These are phyloP conservation scores for Trypanosoma scelopori DNA, from an alignment of 208 protist species.

Conservation along the genomic window DNA sequence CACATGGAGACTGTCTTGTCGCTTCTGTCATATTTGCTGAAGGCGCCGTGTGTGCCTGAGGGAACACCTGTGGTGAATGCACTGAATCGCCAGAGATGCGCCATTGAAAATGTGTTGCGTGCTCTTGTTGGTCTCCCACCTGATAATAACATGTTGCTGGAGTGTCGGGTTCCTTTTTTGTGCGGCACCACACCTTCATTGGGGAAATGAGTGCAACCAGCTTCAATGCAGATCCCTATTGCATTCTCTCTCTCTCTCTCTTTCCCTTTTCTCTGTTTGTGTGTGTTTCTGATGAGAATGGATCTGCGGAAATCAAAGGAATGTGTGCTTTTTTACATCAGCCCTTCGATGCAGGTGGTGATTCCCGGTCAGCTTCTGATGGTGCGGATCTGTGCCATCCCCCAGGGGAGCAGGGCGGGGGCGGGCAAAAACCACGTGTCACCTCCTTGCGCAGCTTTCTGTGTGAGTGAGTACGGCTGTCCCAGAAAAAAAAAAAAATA, in stretches of 20 bases:
- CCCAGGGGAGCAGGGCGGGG: too few relatives aligned
- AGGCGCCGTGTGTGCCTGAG: conserved; percentile 94
- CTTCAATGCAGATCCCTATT: neutral
- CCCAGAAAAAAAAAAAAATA: too few relatives aligned
- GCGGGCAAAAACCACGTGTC: too few relatives aligned
- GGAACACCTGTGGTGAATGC: conserved; percentile 97
- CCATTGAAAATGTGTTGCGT: conserved; percentile 96
- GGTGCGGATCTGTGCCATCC: too few relatives aligned
- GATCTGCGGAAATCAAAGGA: too few relatives aligned
- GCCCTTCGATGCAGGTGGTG: too few relatives aligned
- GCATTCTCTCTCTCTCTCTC: conserved; percentile 3
- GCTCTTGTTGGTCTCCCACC: conserved; percentile 94
- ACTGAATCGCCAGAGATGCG: conserved; percentile 95
- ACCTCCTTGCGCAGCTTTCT: too few relatives aligned
- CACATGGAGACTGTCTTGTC: conserved; percentile 94
- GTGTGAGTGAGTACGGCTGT: too few relatives aligned
- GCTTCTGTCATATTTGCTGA: conserved; percentile 96
- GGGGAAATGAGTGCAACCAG: neutral
- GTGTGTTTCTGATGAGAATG: neutral
- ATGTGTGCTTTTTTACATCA: too few relatives aligned
- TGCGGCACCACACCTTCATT: conserved; percentile 1
- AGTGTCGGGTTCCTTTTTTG: conserved; percentile 85
- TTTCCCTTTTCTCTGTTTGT: neutral
- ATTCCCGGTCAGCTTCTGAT: too few relatives aligned
- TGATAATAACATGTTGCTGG: conserved; percentile 96